Evolutionary conservation across 2,329 filamentous ascomycete genomes (phyloP), one percentile per base, ranked within the genome.

Genomic region (Elsinoe arachidis): DNA sequence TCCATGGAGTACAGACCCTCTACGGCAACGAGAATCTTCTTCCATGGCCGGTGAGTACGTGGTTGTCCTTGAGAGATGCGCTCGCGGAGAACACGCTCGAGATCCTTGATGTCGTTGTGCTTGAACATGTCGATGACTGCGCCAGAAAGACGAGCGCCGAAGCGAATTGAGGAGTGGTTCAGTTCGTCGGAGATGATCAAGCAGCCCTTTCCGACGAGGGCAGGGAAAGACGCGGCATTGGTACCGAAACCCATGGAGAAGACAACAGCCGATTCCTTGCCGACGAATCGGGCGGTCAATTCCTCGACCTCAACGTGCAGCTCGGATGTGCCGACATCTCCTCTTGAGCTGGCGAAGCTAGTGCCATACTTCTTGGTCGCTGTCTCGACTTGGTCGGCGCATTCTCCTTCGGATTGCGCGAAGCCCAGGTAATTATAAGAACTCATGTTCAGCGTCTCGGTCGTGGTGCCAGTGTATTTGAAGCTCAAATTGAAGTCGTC

Each of bases 381-480:
- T 47, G 91, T 86, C 75, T 99, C 93, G 3, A 92, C 89, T 12
- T 88, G 86, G 70, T 97, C 92, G 47, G 93, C 93, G 69, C 93
- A 99, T 39, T 93, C 92, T 10, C 93, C 93, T 63, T 97, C 91
- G 0, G 93, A 96, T 72, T 99, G 93, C 54, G 93, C 93, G 67
- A 99, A 99, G 43, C 93, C 93, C 21, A 99, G 87, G 70, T 99
- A 99, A 74, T 99, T 99, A 80, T 99, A 99, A 1, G 93, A 99
- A 76, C 92, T 96, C 86, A 99, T 87, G 75, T 99, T 99, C 66
- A 99, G 78, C 0, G 93, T 97, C 73, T 99, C 90, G 1, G 92
- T 97, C 59, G 83, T 86, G 49, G 90, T 95, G 58, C 93, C 93
- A 1, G 88, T 91, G 72, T 90, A 85, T 69, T 88, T 83, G 77